These are phyloP conservation scores for Paxillus rubicundulus DNA, from an alignment of 768 basidiomycete species.

Conservation along the genomic window DNA sequence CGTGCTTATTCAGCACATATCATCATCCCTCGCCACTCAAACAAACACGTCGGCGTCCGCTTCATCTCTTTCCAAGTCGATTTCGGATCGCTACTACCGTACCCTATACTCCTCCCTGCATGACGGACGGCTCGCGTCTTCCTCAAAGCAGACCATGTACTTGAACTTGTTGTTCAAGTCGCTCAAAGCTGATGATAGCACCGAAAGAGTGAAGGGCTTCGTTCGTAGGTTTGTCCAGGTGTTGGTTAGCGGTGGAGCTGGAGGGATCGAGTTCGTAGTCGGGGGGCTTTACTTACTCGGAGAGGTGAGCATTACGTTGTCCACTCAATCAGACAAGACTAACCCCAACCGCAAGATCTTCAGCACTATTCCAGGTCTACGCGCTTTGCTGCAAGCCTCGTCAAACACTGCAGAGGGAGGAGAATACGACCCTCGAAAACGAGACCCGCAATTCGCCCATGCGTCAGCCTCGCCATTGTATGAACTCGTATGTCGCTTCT, in stretches of 20 bases:
- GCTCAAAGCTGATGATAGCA: slow-evolving; percentile 63
- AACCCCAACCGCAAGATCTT: slow-evolving; percentile 43
- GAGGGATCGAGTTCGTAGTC: slow-evolving; percentile 83
- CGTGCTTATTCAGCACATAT: slow-evolving; percentile 82
- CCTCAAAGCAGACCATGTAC: slow-evolving; percentile 96
- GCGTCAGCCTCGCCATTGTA: slow-evolving; percentile 80
- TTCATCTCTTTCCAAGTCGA: slow-evolving; percentile 40
- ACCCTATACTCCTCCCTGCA: slow-evolving; percentile 87
- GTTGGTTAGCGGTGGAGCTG: slow-evolving; percentile 63
- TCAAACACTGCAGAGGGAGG: slow-evolving; percentile 28
- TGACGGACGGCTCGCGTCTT: slow-evolving; percentile 74
- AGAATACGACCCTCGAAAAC: slow-evolving; percentile 82
- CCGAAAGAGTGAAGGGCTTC: slow-evolving; percentile 72
- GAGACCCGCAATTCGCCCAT: slow-evolving; percentile 84
- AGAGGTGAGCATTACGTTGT: slow-evolving; percentile 56
- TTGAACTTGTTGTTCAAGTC: slow-evolving; percentile 92
- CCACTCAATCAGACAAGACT: not conserved
- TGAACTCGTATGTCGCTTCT: slow-evolving; percentile 69
- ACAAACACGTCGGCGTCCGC: slow-evolving; percentile 41
- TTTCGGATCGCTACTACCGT: slow-evolving; percentile 71
- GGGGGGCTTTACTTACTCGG: slow-evolving; percentile 86
- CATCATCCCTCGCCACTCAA: slow-evolving; percentile 47
- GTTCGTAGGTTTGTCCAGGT: slow-evolving; percentile 83
- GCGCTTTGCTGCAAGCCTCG: slow-evolving; percentile 41
- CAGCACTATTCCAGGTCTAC: slow-evolving; percentile 44